These are phyloP conservation scores for Phytophthora fragariaefolia DNA, from an alignment of 352 stramenopile species.

Conservation along the genomic window DNA sequence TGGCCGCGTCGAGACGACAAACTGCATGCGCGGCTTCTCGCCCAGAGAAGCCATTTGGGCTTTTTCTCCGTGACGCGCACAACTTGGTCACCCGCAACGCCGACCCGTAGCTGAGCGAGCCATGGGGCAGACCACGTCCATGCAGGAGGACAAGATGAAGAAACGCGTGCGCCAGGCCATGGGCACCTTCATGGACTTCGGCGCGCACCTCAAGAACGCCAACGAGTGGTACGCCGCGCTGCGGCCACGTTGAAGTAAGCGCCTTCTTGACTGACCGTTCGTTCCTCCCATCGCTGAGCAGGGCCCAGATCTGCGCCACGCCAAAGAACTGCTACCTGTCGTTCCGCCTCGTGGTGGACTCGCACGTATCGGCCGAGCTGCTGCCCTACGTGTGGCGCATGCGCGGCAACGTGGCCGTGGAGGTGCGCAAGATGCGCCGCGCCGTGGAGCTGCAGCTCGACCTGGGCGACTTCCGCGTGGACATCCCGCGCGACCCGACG, in stretches of 20 bases:
- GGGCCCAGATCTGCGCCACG: constrained; percentile 72
- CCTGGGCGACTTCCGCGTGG: constrained; percentile 34
- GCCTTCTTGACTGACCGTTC: constrained; percentile 5
- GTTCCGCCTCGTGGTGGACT: constrained; percentile 78
- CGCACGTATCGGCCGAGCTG: constrained; percentile 62
- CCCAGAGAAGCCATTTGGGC: constrained; percentile 30
- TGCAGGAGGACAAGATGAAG: constrained; percentile 78
- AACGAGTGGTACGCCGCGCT: constrained; percentile 70
- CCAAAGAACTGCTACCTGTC: constrained; percentile 79
- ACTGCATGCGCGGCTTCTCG: constrained; percentile 11
- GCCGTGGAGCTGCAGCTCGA: constrained; percentile 43
- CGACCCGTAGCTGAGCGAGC: background rate
- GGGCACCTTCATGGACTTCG: constrained; percentile 76
- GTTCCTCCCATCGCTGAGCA: constrained; percentile 22
- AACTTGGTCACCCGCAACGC: constrained; percentile 2
- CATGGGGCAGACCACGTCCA: constrained; percentile 78
- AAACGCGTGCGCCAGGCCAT: constrained; percentile 74
- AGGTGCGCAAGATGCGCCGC: constrained; percentile 78
- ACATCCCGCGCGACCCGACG: constrained; percentile 28
- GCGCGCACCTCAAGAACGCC: constrained; percentile 69
- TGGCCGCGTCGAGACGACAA: constrained; percentile 25
- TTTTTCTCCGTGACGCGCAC: constrained; percentile 27
- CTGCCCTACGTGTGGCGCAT: constrained; percentile 80
- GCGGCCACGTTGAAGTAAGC: constrained; percentile 26
- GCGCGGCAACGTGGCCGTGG: constrained; percentile 69